Conservation (phyloP, 441 rosid genomes). For the Capsella rubella region DNA sequence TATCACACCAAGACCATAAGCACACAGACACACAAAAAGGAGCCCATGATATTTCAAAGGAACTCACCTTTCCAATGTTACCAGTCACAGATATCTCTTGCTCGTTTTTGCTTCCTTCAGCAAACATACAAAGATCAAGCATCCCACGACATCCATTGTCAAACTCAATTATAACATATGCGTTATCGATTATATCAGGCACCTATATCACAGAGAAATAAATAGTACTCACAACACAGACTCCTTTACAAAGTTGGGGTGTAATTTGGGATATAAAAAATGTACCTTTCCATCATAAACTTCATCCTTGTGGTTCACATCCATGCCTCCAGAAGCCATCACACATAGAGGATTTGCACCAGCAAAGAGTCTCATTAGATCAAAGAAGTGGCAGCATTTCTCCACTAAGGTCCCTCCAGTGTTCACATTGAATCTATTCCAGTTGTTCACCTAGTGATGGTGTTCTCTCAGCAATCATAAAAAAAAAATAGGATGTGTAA, state of each 20-base stretch:
- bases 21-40: neutral
- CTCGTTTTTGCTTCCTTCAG: slow-evolving; percentile 96
- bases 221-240: neutral
- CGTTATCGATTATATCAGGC: slow-evolving; percentile 91
- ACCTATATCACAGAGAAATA: slow-evolving; percentile 55
- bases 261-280: slow-evolving; percentile 8
- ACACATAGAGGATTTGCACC: slow-evolving; percentile 84
- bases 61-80: slow-evolving; percentile 71
- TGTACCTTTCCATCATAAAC: slow-evolving; percentile 83
- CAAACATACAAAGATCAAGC: slow-evolving; percentile 98
- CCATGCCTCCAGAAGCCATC: slow-evolving; percentile 97
- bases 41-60: neutral
- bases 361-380: slow-evolving; percentile 90
- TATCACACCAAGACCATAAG: neutral
- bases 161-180: slow-evolving; percentile 86
- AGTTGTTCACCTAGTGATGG: slow-evolving; percentile 72
- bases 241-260: neutral
- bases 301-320: slow-evolving; percentile 93
- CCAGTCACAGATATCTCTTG: slow-evolving; percentile 92
- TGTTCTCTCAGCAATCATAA: slow-evolving; percentile 36
- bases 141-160: slow-evolving; percentile 91
- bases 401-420: slow-evolving; percentile 95
- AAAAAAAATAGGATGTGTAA: neutral
- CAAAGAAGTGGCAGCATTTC: slow-evolving; percentile 99
- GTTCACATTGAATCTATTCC: slow-evolving; percentile 94